Conservation (phyloP, 192 early-diverging fungal genomes). For the Paraglomus brasilianum region DNA sequence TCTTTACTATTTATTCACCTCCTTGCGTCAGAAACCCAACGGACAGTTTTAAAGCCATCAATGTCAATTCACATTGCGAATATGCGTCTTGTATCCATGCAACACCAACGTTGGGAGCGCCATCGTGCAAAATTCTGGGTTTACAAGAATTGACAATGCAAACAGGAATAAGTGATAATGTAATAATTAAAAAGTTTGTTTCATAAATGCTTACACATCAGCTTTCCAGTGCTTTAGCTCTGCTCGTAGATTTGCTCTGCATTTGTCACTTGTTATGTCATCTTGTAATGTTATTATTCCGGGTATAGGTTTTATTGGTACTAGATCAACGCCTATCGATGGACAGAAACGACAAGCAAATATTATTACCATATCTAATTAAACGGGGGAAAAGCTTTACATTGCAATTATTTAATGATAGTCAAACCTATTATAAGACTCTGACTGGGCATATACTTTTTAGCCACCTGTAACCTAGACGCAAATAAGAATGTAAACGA, state of each 20-base stretch:
- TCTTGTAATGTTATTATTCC: conserved; percentile 93
- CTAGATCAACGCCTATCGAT: conserved; percentile 80
- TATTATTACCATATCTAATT: conserved; percentile 19
- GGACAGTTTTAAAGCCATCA: conserved; percentile 91
- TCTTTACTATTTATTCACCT: conserved; percentile 43
- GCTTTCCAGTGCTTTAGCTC: conserved; percentile 99
- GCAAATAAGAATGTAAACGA: background rate
- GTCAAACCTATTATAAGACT: conserved; percentile 81
- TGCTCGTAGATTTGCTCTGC: conserved; percentile 76
- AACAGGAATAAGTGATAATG: background rate
- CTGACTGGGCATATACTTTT: conserved; percentile 97
- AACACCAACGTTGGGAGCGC: conserved; percentile 96
- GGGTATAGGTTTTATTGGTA: conserved; percentile 93
- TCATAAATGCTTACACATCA: conserved; percentile 70
- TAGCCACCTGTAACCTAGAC: conserved; percentile 83
- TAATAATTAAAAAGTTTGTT: background rate
- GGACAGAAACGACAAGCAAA: no score
- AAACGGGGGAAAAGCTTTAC: background rate
- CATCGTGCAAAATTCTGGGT: conserved; percentile 89
- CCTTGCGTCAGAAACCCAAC: conserved; percentile 89
- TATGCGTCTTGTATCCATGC: conserved; percentile 98
- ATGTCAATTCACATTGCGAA: conserved; percentile 89
- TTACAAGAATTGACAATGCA: conserved; percentile 2
- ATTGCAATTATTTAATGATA: conserved; percentile 26
- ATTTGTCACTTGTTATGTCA: conserved; percentile 96